These are phyloP conservation scores for Symbiodinium natans DNA, from an alignment of 73 alveolate species.

Conservation along the genomic window DNA sequence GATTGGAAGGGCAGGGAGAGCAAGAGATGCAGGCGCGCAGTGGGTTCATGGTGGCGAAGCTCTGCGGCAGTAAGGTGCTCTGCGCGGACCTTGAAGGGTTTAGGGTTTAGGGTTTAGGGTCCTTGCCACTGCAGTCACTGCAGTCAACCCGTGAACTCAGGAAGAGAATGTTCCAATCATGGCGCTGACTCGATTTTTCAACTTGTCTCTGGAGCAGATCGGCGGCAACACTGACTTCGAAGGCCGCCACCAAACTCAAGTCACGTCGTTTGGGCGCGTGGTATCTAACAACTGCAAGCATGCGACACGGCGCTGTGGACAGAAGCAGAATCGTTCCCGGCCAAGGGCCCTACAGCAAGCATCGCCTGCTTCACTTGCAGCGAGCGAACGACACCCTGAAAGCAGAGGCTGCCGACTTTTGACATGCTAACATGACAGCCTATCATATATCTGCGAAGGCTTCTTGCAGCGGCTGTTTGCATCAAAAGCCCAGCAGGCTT, in stretches of 20 bases:
- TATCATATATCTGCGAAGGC: no score
- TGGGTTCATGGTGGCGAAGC: conserved; percentile 85
- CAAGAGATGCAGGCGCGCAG: conserved; percentile 74
- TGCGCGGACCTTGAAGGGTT: not conserved
- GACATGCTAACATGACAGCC: not conserved
- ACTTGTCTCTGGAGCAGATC: not conserved
- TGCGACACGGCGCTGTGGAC: no score
- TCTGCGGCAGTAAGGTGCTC: not conserved
- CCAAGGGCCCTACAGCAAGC: not conserved
- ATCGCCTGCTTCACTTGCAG: not conserved
- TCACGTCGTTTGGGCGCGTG: no score
- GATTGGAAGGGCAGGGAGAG: no score
- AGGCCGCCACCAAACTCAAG: conserved; percentile 6
- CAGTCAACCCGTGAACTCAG: not conserved
- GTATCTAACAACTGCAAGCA: no score
- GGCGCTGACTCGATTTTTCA: conserved; percentile 61
- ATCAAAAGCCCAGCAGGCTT: conserved; percentile 26
- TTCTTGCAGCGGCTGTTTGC: no score
- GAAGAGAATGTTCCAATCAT: conserved; percentile 57
- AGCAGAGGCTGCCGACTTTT: not conserved
- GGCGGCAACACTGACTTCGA: conserved; percentile 87
- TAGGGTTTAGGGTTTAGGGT: not conserved
- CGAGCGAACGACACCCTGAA: not conserved
- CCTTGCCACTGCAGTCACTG: not conserved
- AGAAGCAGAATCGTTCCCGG: no score